Conservation (phyloP, 2,329 filamentous ascomycete species). For the Verruconis gallopava region DNA sequence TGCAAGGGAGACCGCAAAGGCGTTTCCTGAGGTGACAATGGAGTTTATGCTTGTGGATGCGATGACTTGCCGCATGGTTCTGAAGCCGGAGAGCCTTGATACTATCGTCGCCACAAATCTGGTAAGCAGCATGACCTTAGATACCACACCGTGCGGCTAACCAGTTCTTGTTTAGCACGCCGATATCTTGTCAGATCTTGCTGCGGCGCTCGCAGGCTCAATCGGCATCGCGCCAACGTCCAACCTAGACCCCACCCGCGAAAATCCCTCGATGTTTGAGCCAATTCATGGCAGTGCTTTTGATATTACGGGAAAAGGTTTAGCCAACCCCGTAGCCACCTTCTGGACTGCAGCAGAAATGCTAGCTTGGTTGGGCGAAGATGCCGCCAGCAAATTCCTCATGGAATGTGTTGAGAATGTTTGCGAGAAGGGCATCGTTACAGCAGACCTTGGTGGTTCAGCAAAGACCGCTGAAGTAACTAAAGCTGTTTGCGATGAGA, state of each 20-base stretch:
- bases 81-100: constrained; percentile 31
- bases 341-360: constrained; percentile 61
- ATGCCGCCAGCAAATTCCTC: constrained; percentile 42
- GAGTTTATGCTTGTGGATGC: constrained; percentile 40
- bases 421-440: constrained; percentile 38
- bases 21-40: constrained; percentile 31
- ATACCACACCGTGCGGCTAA: no score
- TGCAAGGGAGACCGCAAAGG: constrained; percentile 34
- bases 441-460: constrained; percentile 40
- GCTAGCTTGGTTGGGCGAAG: constrained; percentile 49
- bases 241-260: constrained; percentile 50
- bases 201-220: constrained; percentile 52
- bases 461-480: constrained; percentile 30
- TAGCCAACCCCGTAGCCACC: constrained; percentile 51
- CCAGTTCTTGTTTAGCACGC: constrained; percentile 29
- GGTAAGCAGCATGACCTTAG: neutral
- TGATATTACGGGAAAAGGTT: constrained; percentile 50
- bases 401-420: constrained; percentile 43
- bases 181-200: constrained; percentile 55
- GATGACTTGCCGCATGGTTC: constrained; percentile 36
- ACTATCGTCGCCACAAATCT: constrained; percentile 37
- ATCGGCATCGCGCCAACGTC: constrained; percentile 57
- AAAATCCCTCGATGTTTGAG: constrained; percentile 49
- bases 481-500: constrained; percentile 28
- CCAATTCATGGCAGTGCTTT: constrained; percentile 52